A percentile compares a stretch with the other conserved stretches of the same genome.
These are phyloP conservation scores for Aspergillus fischeri DNA, from an alignment of 2,329 filamentous ascomycete species.

Conservation along the genomic window DNA sequence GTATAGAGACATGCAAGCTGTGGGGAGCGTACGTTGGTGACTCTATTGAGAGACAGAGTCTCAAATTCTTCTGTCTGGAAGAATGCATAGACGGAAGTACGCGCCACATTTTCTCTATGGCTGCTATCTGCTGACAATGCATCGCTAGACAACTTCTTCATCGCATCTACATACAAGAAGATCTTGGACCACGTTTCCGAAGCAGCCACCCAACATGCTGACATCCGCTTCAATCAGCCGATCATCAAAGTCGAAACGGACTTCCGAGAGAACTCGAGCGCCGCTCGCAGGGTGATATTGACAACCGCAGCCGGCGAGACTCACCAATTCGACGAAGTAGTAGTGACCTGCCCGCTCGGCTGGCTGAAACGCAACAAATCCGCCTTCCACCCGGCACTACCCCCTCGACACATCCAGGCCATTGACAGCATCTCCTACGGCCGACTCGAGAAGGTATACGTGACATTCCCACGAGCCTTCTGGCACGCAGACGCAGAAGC, in stretches of 20 bases:
- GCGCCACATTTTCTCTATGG: slow-evolving; percentile 10
- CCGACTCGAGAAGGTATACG: slow-evolving; percentile 47
- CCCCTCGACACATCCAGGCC: slow-evolving; percentile 39
- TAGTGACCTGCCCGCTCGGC: slow-evolving; percentile 51
- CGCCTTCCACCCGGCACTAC: slow-evolving; percentile 45
- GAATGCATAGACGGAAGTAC: slow-evolving; percentile 60
- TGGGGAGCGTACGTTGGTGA: slow-evolving; percentile 64
- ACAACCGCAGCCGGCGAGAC: slow-evolving; percentile 34
- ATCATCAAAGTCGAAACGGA: slow-evolving; percentile 37
- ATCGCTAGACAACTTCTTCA: slow-evolving; percentile 54
- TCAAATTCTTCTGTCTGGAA: slow-evolving; percentile 63
- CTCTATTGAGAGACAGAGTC: slow-evolving; percentile 55
- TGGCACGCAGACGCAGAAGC: slow-evolving; percentile 54
- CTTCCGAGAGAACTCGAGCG: slow-evolving; percentile 11
- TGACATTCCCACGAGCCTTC: slow-evolving; percentile 71
- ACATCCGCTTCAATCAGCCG: slow-evolving; percentile 47
- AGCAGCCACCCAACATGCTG: slow-evolving; percentile 44
- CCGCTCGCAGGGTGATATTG: slow-evolving; percentile 42
- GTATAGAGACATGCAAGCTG: slow-evolving; percentile 54
- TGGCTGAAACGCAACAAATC: slow-evolving; percentile 49
- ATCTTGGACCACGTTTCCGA: slow-evolving; percentile 53
- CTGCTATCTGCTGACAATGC: background rate
- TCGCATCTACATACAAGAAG: slow-evolving; percentile 57
- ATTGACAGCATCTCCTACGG: slow-evolving; percentile 48
- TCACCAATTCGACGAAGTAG: slow-evolving; percentile 48